Base-by-base conservation (phyloP, 768 basidiomycete genomes). In the Leccinum longicurvipes region DNA sequence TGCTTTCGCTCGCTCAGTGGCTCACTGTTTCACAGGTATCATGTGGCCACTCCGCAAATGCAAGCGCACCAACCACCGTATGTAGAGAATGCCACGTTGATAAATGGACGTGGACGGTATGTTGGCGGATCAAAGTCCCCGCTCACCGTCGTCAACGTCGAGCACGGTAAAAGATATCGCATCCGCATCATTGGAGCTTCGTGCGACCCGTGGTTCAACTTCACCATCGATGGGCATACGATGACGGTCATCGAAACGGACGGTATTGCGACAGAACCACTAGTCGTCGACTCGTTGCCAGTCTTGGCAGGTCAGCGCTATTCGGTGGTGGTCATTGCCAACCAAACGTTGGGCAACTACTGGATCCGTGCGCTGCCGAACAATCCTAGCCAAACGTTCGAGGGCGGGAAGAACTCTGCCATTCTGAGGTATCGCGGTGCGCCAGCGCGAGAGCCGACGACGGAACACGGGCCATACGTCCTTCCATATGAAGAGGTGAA, bases 221-320 rank as follows among this genome's bases (percentile, higher is more conserved):
- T 69, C 58, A 64, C 67, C 6, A 66, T 69, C 27, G 67, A 70
- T 56, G 47, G 51, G 3, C 68, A 69, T 25, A 8, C n/a, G 1
- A 42, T 65, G 55, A 76, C 69, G 4, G 67, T 78, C 53, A 76
- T 78, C 31, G 74, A 76, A 62, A 76, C 71, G 10, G 79, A 80
- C 50, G 74, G 74, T 3, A 54, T 75, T 12, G 74, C 71, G 47
- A 72, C 73, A 15, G 55, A 72, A 24, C 77, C 77, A 5, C 54
- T 77, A 3, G 58, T 65, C 0, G 76, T 77, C 8, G 76, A 79
- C 46, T 67, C 61, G 14, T 50, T 76, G 17, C 60, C 67, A 12
- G 71, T 76, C 11, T 67, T 64, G 10, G 53, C 71, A 6, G 78
- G 74, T 4, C 79, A 82, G 57, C 74, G 79, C 27, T 80, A 79